Percentiles rank a stretch among this genome's conserved stretches.
These are phyloP conservation scores for Brassica balearica DNA, from an alignment of 441 rosid genomes.

Conservation along the genomic window DNA sequence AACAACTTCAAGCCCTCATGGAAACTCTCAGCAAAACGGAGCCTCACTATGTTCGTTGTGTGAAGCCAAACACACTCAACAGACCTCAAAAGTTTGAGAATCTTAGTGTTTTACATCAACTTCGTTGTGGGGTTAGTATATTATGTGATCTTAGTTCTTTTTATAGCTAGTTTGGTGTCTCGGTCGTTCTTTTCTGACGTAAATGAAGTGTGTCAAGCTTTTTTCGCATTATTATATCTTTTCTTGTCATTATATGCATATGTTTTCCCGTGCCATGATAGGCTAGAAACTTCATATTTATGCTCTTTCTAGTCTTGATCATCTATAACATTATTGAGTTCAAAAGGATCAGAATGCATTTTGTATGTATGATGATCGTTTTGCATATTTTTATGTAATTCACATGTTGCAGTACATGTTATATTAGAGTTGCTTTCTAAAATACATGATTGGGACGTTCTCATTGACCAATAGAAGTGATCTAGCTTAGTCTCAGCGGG, in stretches of 20 bases:
- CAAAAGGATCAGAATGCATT: constrained; percentile 1
- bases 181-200: not conserved
- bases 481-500: not conserved
- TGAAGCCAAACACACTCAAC: constrained; percentile 2
- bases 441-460: not conserved
- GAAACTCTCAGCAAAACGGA: constrained; percentile 12
- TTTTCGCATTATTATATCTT: not conserved
- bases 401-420: not conserved
- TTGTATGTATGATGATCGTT: not conserved
- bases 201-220: not conserved
- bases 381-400: not conserved
- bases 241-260: not conserved
- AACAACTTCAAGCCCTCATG: constrained; percentile 12
- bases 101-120: constrained; percentile 9
- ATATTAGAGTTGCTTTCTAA: not conserved
- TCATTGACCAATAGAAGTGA: not conserved
- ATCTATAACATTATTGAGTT: not conserved
- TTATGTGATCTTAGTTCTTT: not conserved
- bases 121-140: constrained; percentile 2
- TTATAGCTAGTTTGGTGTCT: not conserved
- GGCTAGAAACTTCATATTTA: constrained; percentile 1
- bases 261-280: not conserved
- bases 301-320: not conserved
- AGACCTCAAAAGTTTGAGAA: constrained; percentile 5
- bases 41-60: constrained; percentile 14